Evolutionary conservation across 2,329 filamentous ascomycete genomes (phyloP), one percentile per base, ranked within the genome.

Genomic region (Aureobasidium sp.): DNA sequence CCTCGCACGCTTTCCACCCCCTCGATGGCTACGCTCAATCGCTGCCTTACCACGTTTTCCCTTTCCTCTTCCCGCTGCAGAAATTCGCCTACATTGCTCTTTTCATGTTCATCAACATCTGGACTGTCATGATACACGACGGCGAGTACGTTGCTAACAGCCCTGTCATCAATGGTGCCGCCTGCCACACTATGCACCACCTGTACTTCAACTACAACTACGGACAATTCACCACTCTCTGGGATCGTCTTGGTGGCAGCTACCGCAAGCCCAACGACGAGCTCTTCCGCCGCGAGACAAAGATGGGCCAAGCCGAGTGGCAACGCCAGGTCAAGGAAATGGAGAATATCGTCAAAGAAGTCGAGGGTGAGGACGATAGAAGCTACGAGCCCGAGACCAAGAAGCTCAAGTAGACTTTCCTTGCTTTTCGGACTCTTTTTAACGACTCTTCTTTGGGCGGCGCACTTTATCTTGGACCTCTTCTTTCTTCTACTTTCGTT

Each of bases 41-140:
- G 64, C 74, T 96, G 51, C 93, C 93, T 0, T 97, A 97, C 79
- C 93, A 97, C 78, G 69, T 96, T 67, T 97, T 93, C 79, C 91
- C 92, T 4, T 91, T 97, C 77, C 74, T 97, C 70, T 94, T 97
- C 76, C 93, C 93, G 0, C 83, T 97, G 36, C 90, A 96, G 75
- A 97, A 97, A 78, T 82, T 91, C 72, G 88, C 90, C 34, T 96
- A 92, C 71, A 86, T 97, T 57, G 82, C 82, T 13, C 85, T 96
- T 41, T 97, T 97, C 77, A 80, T 88, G 69, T 95, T 96, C 73
- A 90, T 97, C 79, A 96, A 97, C 78, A 85, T 97, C 76, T 97
- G 93, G 93, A 96, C 92, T 42, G 90, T 97, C 69, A 83, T 97
- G 78, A 97, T 97, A 71, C 86, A 97, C 75, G 93, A 97, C 70